Evolutionary conservation across 1,139 yeast genomes (phyloP).

Genomic region (Hansenula lynferdii): DNA sequence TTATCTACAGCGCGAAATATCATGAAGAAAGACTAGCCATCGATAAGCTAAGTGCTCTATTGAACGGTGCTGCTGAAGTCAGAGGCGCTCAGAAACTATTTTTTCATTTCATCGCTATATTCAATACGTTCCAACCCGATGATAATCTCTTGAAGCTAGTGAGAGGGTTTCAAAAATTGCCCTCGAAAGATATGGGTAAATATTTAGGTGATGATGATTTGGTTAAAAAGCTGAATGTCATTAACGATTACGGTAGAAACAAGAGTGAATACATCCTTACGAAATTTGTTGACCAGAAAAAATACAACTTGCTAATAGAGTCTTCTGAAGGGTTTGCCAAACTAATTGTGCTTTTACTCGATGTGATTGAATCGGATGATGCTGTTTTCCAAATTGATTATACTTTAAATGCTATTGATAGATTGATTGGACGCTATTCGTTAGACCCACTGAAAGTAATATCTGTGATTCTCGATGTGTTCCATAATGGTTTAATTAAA

Average conservation of each 20-base stretch:
- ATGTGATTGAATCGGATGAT: slow-evolving; percentile 38
- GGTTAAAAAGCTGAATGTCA: slow-evolving; percentile 6
- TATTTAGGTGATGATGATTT: slow-evolving; percentile 7
- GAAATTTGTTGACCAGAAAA: slow-evolving; percentile 46
- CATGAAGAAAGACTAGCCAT: slow-evolving; percentile 10
- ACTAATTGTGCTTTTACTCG: slow-evolving; percentile 47
- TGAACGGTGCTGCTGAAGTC: slow-evolving; percentile 3
- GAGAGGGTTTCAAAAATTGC: slow-evolving; percentile 7
- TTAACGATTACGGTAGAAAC: slow-evolving; percentile 6
- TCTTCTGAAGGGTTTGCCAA: slow-evolving; percentile 79
- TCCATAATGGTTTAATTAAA: slow-evolving; percentile 38
- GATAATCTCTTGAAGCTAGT: slow-evolving; percentile 7
- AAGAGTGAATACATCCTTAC: slow-evolving; percentile 2
- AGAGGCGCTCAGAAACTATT: slow-evolving; percentile 4
- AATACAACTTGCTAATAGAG: slow-evolving; percentile 73
- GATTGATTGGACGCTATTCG: slow-evolving; percentile 69
- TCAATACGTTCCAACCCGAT: slow-evolving; percentile 15
- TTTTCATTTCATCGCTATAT: slow-evolving; percentile 11
- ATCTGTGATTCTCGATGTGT: slow-evolving; percentile 54
- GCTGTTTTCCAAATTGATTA: slow-evolving; percentile 39
- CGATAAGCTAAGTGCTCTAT: slow-evolving; percentile 4
- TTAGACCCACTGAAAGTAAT: slow-evolving; percentile 74
- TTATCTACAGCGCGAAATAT: slow-evolving; percentile 14
- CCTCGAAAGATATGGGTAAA: slow-evolving; percentile 9
- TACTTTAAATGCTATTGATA: slow-evolving; percentile 47